Conservation (phyloP, 1,139 yeast genomes). For the Spathaspora sp. region DNA sequence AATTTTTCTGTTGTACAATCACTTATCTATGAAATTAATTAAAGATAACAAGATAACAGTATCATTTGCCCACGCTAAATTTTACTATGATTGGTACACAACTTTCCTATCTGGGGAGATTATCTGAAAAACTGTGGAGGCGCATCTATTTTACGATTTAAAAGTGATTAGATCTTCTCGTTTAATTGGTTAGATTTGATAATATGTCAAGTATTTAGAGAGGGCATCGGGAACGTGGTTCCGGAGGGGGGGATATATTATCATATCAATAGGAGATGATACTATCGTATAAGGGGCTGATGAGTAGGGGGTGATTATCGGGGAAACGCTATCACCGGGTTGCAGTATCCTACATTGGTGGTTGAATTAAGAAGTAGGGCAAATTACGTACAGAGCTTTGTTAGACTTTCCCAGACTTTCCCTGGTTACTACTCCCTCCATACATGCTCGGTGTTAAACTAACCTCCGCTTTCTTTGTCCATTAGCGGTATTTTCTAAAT, state of each 20-base stretch:
- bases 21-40: neutral
- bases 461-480: neutral
- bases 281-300: neutral
- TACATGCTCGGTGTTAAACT: no score
- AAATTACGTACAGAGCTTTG: no score
- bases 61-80: neutral
- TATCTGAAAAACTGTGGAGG: neutral
- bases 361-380: no score
- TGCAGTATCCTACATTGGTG: no score
- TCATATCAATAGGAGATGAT: neutral
- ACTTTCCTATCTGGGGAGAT: neutral
- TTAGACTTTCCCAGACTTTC: no score
- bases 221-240: neutral
- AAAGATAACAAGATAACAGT: neutral
- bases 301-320: no score
- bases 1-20: neutral
- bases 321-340: no score
- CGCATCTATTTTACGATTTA: neutral
- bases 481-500: neutral
- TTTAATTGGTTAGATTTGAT: neutral
- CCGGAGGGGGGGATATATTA: neutral
- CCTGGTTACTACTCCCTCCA: no score
- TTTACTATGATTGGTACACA: neutral
- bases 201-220: neutral
- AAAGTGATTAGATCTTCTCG: neutral